Evolutionary conservation across 1,139 yeast species (phyloP), one percentile per base, ranked within the genome.

Genomic region (Candida labiduridarum): DNA sequence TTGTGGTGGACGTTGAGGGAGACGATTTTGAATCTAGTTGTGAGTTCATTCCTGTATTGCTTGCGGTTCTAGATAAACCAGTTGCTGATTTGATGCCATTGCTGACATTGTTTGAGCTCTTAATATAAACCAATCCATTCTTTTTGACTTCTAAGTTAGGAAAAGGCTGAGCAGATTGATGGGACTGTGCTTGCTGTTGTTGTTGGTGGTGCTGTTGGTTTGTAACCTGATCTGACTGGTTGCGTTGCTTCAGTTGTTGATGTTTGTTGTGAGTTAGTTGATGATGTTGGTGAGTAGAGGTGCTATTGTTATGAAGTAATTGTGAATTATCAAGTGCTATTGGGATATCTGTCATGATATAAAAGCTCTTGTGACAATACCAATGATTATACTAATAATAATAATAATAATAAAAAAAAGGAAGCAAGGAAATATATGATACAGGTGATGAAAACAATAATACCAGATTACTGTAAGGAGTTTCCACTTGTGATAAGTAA

Each of bases 121-220:
- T 54, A n/a, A 49, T 44, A 30, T 49, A 46, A 4, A 49, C 31
- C n/a, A 50, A 11, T 14, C 52, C 55, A 41, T 47, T 49, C 40
- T 50, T 53, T 41, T 49, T 49, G 10, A 38, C 31, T 15, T 54
- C 56, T 12, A 54, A 36, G 43, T 46, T 50, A 5, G 58, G 58
- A 30, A 53, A 53, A 15, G 56, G 56, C 33, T 50, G 50, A 11
- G 31, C 40, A 12, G 35, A 4, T 22, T 15, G 33, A 16, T 18
- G 46, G 8, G 29, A 14, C 35, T 34, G 41, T 19, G 48, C 48
- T 15, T 41, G 40, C 19, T 25, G 16, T 18, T 31, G 16, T 15
- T 11, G 46, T 16, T 18, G 47, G 19, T 43, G 45, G n/a, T 43
- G 36, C 22, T 42, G 36, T 18, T 40, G 34, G 12, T 22, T 19